Conservation (phyloP, 306 rosid species). For the Casuarina glauca region DNA sequence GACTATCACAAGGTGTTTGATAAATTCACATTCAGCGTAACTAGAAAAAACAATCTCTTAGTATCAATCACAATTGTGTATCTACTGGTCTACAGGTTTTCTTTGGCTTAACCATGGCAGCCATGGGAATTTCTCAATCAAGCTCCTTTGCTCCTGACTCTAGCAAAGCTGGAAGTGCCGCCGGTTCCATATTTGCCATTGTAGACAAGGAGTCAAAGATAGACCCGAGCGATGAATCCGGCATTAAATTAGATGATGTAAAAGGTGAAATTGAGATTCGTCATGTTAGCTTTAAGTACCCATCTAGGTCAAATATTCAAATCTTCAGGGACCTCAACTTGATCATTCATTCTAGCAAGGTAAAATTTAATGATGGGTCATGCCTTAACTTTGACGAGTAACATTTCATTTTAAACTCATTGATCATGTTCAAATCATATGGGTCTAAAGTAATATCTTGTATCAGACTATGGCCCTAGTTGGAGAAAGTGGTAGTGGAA, state of each 20-base stretch:
- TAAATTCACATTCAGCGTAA: too few relatives aligned
- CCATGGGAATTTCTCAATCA: constrained; percentile 36
- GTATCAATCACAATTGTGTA: too few relatives aligned
- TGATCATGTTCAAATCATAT: background rate
- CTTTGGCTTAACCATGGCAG: constrained; percentile 41
- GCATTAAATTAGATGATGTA: constrained; percentile 21
- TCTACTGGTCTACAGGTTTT: constrained; percentile 35
- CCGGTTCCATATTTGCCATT: too few relatives aligned
- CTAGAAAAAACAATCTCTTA: too few relatives aligned
- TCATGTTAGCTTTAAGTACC: constrained; percentile 43
- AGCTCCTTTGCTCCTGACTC: constrained; percentile 11
- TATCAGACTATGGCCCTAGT: constrained; percentile 56
- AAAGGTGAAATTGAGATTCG: constrained; percentile 38
- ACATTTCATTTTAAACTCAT: background rate
- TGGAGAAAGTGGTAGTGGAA: constrained; percentile 74
- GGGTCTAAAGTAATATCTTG: background rate
- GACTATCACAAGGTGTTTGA: too few relatives aligned
- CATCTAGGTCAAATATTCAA: constrained; percentile 13
- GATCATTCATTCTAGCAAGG: constrained; percentile 43
- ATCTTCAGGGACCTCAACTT: constrained; percentile 34
- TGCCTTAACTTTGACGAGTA: background rate
- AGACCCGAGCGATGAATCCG: too few relatives aligned
- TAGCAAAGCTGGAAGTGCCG: too few relatives aligned
- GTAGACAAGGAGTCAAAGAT: too few relatives aligned
- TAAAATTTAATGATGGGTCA: constrained; percentile 3